Base-by-base conservation (phyloP, 2,329 filamentous ascomycete species). In the Aspergillus sp. region DNA sequence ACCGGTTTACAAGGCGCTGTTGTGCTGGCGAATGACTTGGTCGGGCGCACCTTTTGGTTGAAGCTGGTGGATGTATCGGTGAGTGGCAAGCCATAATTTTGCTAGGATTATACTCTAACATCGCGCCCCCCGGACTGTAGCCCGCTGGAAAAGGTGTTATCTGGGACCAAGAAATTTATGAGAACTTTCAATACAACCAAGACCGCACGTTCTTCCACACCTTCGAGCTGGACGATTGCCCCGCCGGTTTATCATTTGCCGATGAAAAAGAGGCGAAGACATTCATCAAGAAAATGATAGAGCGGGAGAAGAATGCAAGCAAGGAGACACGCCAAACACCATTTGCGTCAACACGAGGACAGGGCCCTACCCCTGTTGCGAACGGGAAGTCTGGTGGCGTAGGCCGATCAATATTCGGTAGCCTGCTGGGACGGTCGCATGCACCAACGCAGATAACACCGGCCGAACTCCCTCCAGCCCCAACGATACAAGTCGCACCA, bases 161-260 rank as follows among this genome's bases (percentile, higher is more conserved):
- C 68, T 97, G 91, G 91, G 93, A 96, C 70, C 93, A 98, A 78
- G 95, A 99, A 77, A 91, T 99, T 68, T 99, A 96, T 78, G 93
- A 99, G 66, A 87, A 87, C 50, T 98, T 96, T 82, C 82, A 83
- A 62, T 99, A 98, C 81, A 96, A 97, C 77, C 93, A 97, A 71
- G 95, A 99, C 74, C 88, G 95, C 60, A 93, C 91, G 59, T 99
- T 97, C 78, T 99, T 99, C 78, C 93, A 98, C 76, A 92, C 91
- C 5, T 99, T 99, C 72, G 95, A 99, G 78, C 84, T 96, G 55
- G 93, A 98, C 76, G 87, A 96, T 62, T 98, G 92, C 69, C 79
- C 96, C 59, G 95, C 92, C 5, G 95, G 88, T 0, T 79, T 99
- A 59, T 96, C 91, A 22, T 99, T 99, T 69, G 87, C 89, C 60